Conservation (phyloP, 805 yeast genomes). For the Teunomyces pallodes region DNA sequence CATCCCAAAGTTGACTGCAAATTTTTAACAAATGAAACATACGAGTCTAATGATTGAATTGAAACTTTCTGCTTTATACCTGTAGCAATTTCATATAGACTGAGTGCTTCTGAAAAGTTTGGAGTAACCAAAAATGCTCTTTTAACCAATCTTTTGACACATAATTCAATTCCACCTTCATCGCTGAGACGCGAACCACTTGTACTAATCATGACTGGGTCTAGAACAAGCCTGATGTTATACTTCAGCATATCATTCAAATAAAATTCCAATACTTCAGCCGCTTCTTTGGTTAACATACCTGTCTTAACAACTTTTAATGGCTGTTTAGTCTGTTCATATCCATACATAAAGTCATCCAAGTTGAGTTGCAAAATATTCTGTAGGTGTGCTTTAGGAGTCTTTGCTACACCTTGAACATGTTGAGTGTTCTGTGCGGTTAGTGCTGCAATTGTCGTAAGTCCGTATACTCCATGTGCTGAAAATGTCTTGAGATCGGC, state of each 20-base stretch:
- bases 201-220: conserved; percentile 83
- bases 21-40: conserved; percentile 16
- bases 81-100: conserved; percentile 33
- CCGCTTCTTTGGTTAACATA: conserved; percentile 59
- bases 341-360: conserved; percentile 50
- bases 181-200: conserved; percentile 64
- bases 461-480: conserved; percentile 71
- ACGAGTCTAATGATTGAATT: conserved; percentile 35
- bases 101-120: conserved; percentile 63
- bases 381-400: conserved; percentile 44
- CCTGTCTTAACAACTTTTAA: conserved; percentile 76
- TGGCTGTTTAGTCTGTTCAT: conserved; percentile 20
- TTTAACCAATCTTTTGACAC: conserved; percentile 46
- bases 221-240: conserved; percentile 52
- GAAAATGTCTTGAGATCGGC: conserved; percentile 82
- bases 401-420: conserved; percentile 44
- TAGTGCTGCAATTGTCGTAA: conserved; percentile 74
- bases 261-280: conserved; percentile 42
- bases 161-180: conserved; percentile 41
- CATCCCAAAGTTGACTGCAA: conserved; percentile 37
- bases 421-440: conserved; percentile 72
- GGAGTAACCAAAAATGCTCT: conserved; percentile 70
- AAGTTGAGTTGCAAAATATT: conserved; percentile 52
- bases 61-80: conserved; percentile 10
- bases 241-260: conserved; percentile 27